Conservation (phyloP, 2,329 filamentous ascomycete genomes). For the Diplodia intermedia region DNA sequence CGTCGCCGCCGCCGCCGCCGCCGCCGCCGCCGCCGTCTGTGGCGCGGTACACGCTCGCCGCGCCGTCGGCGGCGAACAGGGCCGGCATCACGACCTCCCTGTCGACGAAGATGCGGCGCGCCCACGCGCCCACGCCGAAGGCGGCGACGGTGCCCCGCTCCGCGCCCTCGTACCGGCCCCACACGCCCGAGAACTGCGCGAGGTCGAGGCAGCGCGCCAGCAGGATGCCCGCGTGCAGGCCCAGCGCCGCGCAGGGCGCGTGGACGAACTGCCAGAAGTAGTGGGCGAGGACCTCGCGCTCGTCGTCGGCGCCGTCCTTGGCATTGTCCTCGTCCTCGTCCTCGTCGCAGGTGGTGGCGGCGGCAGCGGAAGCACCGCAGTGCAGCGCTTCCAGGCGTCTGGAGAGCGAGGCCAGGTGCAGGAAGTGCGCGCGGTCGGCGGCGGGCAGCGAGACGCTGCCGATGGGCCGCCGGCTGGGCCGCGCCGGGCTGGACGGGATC, state of each 20-base stretch:
- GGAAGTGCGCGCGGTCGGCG: slow-evolving; percentile 6
- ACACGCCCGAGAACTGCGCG: neutral
- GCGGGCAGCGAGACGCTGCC: neutral
- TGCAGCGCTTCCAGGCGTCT: neutral
- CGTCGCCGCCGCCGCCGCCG: neutral
- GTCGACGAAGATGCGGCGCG: neutral
- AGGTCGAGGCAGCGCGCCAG: neutral
- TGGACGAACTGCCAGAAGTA: neutral
- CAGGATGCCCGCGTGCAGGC: neutral
- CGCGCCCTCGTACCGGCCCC: neutral
- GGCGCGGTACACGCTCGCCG: no score
- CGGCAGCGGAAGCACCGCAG: no score
- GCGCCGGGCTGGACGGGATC: neutral
- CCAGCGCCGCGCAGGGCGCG: neutral
- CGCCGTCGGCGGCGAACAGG: neutral
- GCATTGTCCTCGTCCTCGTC: no score
- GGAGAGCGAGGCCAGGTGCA: neutral
- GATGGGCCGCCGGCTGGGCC: neutral
- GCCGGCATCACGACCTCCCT: neutral
- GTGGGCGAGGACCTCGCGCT: neutral
- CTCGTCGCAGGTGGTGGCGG: no score
- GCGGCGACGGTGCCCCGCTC: neutral
- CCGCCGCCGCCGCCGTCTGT: no score
- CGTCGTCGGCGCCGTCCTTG: no score
- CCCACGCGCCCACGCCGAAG: neutral